These are phyloP conservation scores for Alternaria hordeiaustralica DNA, from an alignment of 2,329 filamentous ascomycete genomes.

Conservation along the genomic window DNA sequence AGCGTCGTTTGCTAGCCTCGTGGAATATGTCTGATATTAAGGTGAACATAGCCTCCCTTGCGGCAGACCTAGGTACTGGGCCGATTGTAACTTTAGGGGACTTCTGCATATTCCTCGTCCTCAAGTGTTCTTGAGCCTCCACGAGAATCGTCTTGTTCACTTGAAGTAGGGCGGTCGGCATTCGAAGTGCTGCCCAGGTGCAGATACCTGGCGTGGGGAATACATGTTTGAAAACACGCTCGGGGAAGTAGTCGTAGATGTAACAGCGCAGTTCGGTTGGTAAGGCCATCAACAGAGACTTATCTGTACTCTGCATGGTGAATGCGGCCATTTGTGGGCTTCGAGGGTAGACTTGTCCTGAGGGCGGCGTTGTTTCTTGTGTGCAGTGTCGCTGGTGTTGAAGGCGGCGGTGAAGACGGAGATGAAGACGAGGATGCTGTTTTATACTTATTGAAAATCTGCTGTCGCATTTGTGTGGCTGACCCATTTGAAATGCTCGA, in stretches of 20 bases:
- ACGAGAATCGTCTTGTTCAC: background rate
- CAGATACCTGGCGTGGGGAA: background rate
- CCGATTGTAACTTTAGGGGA: background rate
- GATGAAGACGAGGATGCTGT: background rate
- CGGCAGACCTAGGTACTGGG: background rate
- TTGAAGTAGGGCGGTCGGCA: background rate
- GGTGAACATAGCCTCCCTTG: background rate
- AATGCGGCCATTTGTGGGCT: background rate
- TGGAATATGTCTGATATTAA: background rate
- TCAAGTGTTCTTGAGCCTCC: background rate
- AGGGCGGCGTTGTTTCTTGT: background rate
- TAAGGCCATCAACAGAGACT: background rate
- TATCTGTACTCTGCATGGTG: background rate
- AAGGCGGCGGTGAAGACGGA: background rate
- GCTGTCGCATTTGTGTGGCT: background rate
- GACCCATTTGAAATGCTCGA: background rate
- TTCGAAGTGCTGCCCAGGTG: background rate
- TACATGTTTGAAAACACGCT: background rate
- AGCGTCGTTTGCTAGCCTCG: background rate
- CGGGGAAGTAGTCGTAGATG: background rate
- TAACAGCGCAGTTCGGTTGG: background rate
- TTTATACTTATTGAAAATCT: background rate
- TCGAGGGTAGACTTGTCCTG: fast-evolving
- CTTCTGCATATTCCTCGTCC: background rate
- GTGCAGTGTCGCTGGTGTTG: background rate